Evolutionary conservation across 202 grass and related monocot species (phyloP).

Genomic region (Schoenoplectus triqueter): DNA sequence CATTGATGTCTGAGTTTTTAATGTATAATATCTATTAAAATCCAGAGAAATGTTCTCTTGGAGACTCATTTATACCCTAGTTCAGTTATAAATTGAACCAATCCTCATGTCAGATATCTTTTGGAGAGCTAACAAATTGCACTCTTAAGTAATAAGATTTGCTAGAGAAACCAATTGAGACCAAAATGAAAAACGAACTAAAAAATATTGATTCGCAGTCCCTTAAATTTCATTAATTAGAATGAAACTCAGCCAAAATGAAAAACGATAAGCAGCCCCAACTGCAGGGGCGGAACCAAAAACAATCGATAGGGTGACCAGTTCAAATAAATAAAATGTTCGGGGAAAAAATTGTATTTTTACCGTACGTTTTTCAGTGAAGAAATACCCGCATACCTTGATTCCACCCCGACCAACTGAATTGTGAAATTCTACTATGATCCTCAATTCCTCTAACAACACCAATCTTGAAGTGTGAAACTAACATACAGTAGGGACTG

Average conservation of each 20-base stretch:
- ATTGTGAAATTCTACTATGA: slow-evolving; percentile 10
- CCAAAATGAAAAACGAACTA: too few species aligned
- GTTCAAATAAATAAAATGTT: too few species aligned
- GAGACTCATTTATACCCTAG: too few species aligned
- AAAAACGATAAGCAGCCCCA: neutral
- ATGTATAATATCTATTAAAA: neutral
- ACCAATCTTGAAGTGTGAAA: neutral
- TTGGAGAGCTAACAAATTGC: neutral
- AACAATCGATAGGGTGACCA: too few species aligned
- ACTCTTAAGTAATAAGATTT: neutral
- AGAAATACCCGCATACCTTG: too few species aligned
- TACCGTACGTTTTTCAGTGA: too few species aligned
- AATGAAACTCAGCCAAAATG: neutral
- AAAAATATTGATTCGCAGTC: neutral
- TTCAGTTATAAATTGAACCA: neutral
- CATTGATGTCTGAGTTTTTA: neutral
- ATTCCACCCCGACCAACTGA: too few species aligned
- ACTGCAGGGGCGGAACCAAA: neutral
- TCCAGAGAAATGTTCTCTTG: neutral
- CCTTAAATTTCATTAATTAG: slow-evolving; percentile 13
- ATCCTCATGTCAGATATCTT: slow-evolving; percentile 8
- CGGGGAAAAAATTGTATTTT: too few species aligned
- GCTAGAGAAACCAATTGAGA: neutral
- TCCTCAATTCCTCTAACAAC: neutral
- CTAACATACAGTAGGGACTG: too few species aligned